Evolutionary conservation across 2,329 filamentous ascomycete species (phyloP), one percentile per base, ranked within the genome.

Genomic region (Pseudogymnoascus pannorum): DNA sequence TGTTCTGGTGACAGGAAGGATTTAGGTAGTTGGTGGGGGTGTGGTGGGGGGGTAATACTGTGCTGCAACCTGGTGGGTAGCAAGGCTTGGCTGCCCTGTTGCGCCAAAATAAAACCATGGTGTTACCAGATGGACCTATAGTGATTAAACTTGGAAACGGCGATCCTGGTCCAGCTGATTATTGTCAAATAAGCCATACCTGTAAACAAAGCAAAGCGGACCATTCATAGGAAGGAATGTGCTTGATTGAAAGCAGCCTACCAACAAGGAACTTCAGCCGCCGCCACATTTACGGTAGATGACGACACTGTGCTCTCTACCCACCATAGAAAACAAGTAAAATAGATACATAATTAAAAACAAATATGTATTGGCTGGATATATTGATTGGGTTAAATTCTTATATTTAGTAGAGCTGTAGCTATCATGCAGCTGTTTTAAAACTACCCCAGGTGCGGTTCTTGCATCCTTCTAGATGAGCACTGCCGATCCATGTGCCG

Each of bases 241-340:
- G 48, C 48, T 31, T 54, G 48, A 14, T 24, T 20, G 48, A 54
- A 31, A 54, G 24, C 48, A 18, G 26, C 16, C 48, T 26, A 54
- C 48, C 48, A 54, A 54, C 48, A 54, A 51, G 48, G 48, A 54
- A 54, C 48, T 18, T 7, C 48, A 54, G 48, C 48, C 48, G 48
- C 48, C 48, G 26, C 48, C 48, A 54, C 48, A 31, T 54, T 54
- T 54, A 54, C 48, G 48, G 20, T 54, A 54, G 18, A 54, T 54
- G 48, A 54, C 48, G 26, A 54, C 48, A 54, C 48, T 7, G 48
- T 31, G 16, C 48, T 6, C 44, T 18, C 4, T 2, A 54, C 14
- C 24, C n/a, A 29, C 24, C 44, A 31, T 26, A 18, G 16, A 31
- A 54, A 31, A 54, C 7, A n/a, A 54, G 16, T 26, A 18, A 54